phyloP scores from a whole-genome alignment of 1,139 yeast species.

The Candida frijolesensis region DNA sequence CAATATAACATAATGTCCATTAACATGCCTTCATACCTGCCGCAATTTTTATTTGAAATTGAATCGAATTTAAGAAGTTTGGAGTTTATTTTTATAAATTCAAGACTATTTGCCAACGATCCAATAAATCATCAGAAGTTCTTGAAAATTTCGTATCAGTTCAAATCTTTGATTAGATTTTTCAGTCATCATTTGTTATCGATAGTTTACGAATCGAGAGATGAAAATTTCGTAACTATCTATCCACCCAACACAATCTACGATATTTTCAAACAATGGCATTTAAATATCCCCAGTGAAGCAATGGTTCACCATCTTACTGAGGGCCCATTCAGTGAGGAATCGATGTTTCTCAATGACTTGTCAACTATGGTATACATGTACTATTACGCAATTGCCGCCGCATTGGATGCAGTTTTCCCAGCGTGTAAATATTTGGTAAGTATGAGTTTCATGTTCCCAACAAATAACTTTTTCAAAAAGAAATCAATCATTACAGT shows the following conservation, averaged over 20 bases:
- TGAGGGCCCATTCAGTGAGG: constrained; percentile 8
- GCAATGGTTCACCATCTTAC: constrained; percentile 17
- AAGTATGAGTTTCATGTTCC: constrained; percentile 24
- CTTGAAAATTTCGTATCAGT: constrained; percentile 15
- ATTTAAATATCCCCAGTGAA: constrained; percentile 23
- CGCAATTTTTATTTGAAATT: constrained; percentile 26
- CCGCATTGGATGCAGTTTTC: constrained; percentile 28
- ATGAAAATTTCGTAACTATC: constrained; percentile 20
- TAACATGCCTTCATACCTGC: constrained; percentile 30
- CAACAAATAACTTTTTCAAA: constrained; percentile 17
- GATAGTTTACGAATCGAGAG: constrained; percentile 16
- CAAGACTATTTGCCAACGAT: constrained; percentile 9
- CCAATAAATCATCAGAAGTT: constrained; percentile 3
- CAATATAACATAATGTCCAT: constrained; percentile 24
- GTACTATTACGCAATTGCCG: constrained; percentile 28
- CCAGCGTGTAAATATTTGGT: constrained; percentile 28
- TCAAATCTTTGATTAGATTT: constrained; percentile 16
- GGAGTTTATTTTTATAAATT: constrained; percentile 16
- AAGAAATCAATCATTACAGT: constrained; percentile 19
- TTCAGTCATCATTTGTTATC: constrained; percentile 17
- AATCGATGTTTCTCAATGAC: constrained; percentile 20
- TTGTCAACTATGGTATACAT: constrained; percentile 25
- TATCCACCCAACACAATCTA: constrained; percentile 24
- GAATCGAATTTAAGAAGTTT: constrained; percentile 23
- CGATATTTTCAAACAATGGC: constrained; percentile 28